Base-by-base conservation (phyloP, 176 grass and related monocot species). In the Oryza rufipogon region DNA sequence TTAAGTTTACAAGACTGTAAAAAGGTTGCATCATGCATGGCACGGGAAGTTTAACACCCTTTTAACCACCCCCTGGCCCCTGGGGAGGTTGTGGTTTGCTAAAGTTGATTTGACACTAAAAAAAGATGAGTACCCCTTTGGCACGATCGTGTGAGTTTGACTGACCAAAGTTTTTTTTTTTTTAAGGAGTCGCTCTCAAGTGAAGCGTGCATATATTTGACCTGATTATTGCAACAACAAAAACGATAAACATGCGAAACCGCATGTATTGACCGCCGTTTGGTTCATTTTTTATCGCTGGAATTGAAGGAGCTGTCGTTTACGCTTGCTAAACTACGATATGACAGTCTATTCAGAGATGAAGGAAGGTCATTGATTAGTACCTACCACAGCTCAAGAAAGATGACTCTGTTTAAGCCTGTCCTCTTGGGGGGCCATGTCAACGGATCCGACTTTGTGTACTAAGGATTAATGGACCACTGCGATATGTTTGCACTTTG, bases 21-120 rank as follows among this genome's bases (percentile, higher is more conserved):
- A 84, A 88, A 75, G 39, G 87, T 65, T 3, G 26, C 70, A 75
- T 80, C 60, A 84, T 74, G 80, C 61, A 84, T 74, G 80, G 6
- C 14, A 11, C 20, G 47, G n/a, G 75, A 69, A 45, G 58, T 79
- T 83, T 67, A 66, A 48, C 63, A 20, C 54, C 6, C 54, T 58
- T 58, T 58, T n/a, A 58, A 52, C 15, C 39, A 41, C 48, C 3
- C 9, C 9, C 1, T 45, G 46, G 47, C 2, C 12, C 9, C 63
- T 32, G 72, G 41, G 6, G 44, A 11, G 5, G 17, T 52, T 25
- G 49, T 70, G 64, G 33, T 65, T 33, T 23, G 16, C 23, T 5
- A 19, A 80, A 36, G 65, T 9, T 38, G 78, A 68, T 19, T 54
- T 33, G 23, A 42, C 47, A 1, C 32, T 68, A 11, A 47, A 45